Evolutionary conservation across 2,329 filamentous ascomycete genomes (phyloP), one percentile per base, ranked within the genome.

Genomic region (Dryadomyces sulphureus): DNA sequence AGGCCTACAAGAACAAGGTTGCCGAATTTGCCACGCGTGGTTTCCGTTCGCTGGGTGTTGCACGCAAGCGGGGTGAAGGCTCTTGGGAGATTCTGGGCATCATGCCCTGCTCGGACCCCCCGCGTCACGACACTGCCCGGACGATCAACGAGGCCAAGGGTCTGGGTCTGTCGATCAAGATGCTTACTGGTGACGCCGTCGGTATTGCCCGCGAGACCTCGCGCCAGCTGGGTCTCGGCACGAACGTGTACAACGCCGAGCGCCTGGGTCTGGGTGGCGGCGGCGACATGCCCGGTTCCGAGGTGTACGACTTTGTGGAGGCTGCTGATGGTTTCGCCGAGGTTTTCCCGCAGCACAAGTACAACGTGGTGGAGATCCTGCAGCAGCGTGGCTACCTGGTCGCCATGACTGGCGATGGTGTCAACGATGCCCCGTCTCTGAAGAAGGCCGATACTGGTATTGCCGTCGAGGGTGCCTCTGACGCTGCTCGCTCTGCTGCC

Each of bases 361-460:
- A 89, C 70, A 85, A 87, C 54, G 86, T 92, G 63, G 87, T 94
- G 57, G 86, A 93, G 67, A 93, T 93, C 59, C 77, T 94, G 43
- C 87, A 94, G 69, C 83, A 90, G 69, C 84, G 87, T 77, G 87
- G 87, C 54, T 89, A 93, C 67, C 77, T 94, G 36, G 87, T 93
- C 67, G 88, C 87, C 62, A 94, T 94, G 88, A 94, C 87, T 66
- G 87, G 87, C 73, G 88, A 94, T 56, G 87, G 87, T 75, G 87
- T 94, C 68, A 94, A 94, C 68, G 87, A 94, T 65, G 87, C 87
- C 53, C 85, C 87, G 53, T 93, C 86, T 25, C 72, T 94, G 60
- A 93, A 94, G 72, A 93, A 89, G 72, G 87, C 87, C n/a, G 86
- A 94, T 68, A 93, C 86, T 58, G 88, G 88, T 73, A 94, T 94